Conservation (phyloP, 805 yeast species). For the Nakazawaea siamensis region DNA sequence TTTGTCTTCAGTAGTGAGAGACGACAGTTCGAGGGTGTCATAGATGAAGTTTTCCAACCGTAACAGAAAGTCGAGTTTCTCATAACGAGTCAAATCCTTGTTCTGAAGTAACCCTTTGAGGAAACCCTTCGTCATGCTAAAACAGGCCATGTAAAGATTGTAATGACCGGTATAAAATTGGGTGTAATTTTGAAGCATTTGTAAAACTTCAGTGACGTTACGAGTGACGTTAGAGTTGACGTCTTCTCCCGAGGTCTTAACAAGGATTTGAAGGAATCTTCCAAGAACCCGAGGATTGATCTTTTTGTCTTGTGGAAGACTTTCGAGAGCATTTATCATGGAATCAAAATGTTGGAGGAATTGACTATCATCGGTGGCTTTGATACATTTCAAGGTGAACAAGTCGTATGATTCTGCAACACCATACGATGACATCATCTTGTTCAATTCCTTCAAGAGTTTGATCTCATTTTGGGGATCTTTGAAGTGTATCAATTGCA, state of each 20-base stretch:
- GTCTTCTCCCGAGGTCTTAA: background rate
- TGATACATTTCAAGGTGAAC: conserved; percentile 4
- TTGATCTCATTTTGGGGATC: background rate
- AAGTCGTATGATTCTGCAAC: conserved; percentile 1
- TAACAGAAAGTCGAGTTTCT: conserved; percentile 1
- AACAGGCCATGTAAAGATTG: background rate
- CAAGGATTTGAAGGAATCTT: conserved; percentile 3
- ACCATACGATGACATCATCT: conserved; percentile 1
- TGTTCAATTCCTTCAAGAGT: background rate
- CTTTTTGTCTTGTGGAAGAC: background rate
- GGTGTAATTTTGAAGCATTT: conserved; percentile 1
- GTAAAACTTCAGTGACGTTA: conserved; percentile 4
- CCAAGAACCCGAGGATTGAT: conserved; percentile 5
- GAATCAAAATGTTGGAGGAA: conserved; percentile 7
- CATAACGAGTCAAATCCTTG: background rate
- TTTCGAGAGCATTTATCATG: conserved; percentile 5
- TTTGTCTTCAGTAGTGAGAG: background rate
- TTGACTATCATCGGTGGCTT: background rate
- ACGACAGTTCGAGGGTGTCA: background rate
- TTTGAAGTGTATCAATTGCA: background rate
- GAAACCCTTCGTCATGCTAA: conserved; percentile 4
- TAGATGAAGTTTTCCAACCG: conserved; percentile 5
- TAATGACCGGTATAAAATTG: too few relatives aligned
- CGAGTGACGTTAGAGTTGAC: background rate
- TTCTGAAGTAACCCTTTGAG: conserved; percentile 1